These are phyloP conservation scores for Castanea sativa DNA, from an alignment of 306 rosid species.

Conservation along the genomic window DNA sequence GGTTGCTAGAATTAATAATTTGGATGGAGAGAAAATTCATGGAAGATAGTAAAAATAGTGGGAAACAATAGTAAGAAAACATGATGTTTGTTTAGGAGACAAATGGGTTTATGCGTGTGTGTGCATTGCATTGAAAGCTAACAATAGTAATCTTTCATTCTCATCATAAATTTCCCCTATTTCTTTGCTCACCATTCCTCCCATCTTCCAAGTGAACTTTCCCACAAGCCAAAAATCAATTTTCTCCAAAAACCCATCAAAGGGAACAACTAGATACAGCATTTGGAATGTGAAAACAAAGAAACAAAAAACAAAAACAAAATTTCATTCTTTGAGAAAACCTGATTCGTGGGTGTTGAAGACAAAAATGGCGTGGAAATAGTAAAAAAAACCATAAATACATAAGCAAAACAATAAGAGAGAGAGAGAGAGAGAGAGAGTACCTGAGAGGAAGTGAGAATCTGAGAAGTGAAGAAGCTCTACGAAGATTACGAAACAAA, in stretches of 20 bases:
- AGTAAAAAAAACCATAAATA: neutral
- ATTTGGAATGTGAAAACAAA: neutral
- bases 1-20: neutral
- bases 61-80: neutral
- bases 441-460: conserved; percentile 45
- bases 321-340: neutral
- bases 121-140: neutral
- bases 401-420: neutral
- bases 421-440: conserved; percentile 2
- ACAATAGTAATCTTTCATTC: neutral
- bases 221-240: neutral
- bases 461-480: conserved; percentile 50
- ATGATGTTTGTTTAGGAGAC: neutral
- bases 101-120: neutral
- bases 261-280: neutral
- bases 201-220: neutral
- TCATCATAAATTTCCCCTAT: neutral
- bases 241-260: neutral
- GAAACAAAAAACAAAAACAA: neutral
- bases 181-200: neutral
- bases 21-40: neutral
- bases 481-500: conserved; percentile 38
- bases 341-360: no score
- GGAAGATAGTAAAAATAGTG: neutral
- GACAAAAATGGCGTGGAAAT: no score